Base-by-base conservation (phyloP, 768 basidiomycete species). In the Auriscalpium orientale region DNA sequence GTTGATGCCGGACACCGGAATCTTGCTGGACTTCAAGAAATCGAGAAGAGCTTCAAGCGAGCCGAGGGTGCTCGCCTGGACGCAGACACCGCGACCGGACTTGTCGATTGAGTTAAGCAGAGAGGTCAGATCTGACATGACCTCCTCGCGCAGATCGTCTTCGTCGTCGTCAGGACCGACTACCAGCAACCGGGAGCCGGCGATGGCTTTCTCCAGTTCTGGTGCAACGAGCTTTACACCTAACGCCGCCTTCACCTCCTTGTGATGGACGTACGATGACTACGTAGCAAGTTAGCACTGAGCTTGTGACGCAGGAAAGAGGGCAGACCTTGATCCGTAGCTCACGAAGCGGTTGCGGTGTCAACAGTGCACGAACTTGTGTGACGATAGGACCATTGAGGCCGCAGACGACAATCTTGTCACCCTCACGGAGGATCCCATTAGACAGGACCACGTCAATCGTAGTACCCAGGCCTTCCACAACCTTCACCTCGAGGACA, bases 341-440 rank as follows among this genome's bases (percentile, higher is more conserved):
- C 69, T 98, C 95, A 54, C 95, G 86, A 57, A 99, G 73, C 1
- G 97, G 97, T 67, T 99, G 95, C 2, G 97, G 97, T 0, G 95
- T 99, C 46, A 98, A 78, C 51, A 98, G 74, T 4, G 97, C 97
- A 59, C 97, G 84, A 49, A 99, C 73, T 71, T 95, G 92, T 0
- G 95, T 98, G 13, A 95, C 87, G 58, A 99, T 98, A 3, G 97
- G 91, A 1, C 97, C 97, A 66, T 98, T 98, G 58, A 98, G 77
- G 68, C 97, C 97, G 66, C 97, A 98, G 33, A 99, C 79, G 8
- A 99, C 93, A 59, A 99, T 95, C 68, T 77, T 87, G 71, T 98
- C 97, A 12, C 94, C 85, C 71, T 99, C 97, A 53, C 73, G 82
- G 65, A 98, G 74, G 59, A 91, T 84, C 65, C 97, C 97, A 65